These are phyloP conservation scores for Strobilomyces confusus DNA, from an alignment of 768 basidiomycete species.

Conservation along the genomic window DNA sequence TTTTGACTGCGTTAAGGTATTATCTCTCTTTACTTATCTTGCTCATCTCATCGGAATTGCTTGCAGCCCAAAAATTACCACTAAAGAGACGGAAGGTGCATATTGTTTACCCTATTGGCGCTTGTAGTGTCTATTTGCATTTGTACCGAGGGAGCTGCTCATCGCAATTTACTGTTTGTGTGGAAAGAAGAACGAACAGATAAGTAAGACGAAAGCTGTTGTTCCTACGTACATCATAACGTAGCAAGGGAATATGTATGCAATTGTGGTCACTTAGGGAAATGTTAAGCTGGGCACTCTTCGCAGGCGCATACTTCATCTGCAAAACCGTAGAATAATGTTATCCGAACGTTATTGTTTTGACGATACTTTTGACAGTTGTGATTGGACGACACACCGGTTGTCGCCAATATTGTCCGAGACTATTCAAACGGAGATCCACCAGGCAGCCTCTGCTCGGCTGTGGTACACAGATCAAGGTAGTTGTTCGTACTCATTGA, in stretches of 20 bases:
- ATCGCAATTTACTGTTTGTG: background rate
- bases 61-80: background rate
- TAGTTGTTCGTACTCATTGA: background rate
- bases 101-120: background rate
- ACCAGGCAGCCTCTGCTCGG: no score
- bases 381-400: no score
- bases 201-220: background rate
- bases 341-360: no score
- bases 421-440: no score
- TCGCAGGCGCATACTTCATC: background rate
- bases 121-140: background rate
- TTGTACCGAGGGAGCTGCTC: background rate
- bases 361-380: no score
- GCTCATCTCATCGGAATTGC: background rate
- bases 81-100: background rate
- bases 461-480: no score
- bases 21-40: background rate
- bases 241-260: background rate
- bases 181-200: background rate
- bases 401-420: no score
- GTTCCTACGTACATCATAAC: background rate
- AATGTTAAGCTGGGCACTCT: background rate
- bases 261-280: background rate
- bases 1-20: background rate
- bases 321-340: no score